These are phyloP conservation scores for Cladosporium colombiae DNA, from an alignment of 2,329 filamentous ascomycete genomes.

Conservation along the genomic window DNA sequence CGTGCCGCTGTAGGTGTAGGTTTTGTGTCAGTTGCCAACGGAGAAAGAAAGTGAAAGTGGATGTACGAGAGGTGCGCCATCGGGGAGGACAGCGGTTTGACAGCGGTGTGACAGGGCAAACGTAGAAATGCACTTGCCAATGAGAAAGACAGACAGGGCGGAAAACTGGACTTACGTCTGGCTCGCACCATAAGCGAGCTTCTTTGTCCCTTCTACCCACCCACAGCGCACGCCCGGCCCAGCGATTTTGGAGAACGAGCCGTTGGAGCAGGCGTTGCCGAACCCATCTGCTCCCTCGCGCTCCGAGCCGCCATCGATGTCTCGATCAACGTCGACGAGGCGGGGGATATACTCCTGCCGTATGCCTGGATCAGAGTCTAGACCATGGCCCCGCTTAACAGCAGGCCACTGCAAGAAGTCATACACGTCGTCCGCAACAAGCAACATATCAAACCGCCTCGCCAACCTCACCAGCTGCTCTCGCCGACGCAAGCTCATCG, in stretches of 20 bases:
- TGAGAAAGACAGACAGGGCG: background rate
- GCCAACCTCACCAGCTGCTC: conserved; percentile 73
- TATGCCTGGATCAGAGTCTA: conserved; percentile 7
- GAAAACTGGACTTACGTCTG: conserved; percentile 51
- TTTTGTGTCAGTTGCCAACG: conserved; percentile 1
- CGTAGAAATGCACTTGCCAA: too few relatives aligned
- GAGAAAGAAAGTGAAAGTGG: background rate
- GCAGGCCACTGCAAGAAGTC: conserved; percentile 82
- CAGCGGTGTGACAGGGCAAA: background rate
- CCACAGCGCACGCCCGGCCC: conserved; percentile 81
- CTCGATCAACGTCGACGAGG: conserved; percentile 74
- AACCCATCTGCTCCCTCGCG: conserved; percentile 58
- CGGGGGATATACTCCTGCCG: conserved; percentile 61
- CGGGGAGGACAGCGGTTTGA: background rate
- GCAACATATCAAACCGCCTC: conserved; percentile 74
- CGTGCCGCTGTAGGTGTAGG: conserved; percentile 50
- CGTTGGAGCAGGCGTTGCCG: conserved; percentile 82
- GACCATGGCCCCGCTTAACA: background rate
- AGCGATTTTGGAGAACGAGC: conserved; percentile 84
- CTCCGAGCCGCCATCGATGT: conserved; percentile 60
- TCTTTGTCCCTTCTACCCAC: conserved; percentile 77
- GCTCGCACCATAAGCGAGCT: conserved; percentile 60
- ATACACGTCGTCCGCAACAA: conserved; percentile 91
- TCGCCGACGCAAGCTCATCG: conserved; percentile 71
- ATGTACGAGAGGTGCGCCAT: background rate